phyloP scores from a whole-genome alignment of 2,329 filamentous ascomycete species.

The Thelonectria blattea region DNA sequence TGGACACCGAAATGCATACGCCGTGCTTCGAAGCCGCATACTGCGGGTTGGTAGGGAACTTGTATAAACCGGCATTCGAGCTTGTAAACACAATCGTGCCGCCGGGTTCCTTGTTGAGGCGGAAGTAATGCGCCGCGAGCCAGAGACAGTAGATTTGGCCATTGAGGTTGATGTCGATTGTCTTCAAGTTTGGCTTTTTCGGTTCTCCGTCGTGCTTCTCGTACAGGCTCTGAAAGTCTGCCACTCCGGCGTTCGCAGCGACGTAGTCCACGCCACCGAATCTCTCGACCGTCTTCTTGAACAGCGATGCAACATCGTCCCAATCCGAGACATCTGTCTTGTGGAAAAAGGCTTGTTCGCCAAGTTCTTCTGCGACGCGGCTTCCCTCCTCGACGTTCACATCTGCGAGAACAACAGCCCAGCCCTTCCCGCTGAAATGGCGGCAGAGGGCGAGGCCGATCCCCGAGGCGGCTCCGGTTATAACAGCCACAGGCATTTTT shows the following conservation, averaged over 20 bases:
- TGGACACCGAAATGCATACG: neutral
- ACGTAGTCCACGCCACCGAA: constrained; percentile 3
- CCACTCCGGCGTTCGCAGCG: constrained; percentile 10
- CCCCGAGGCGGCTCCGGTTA: constrained; percentile 39
- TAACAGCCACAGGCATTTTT: constrained; percentile 19
- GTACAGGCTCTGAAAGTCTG: constrained; percentile 11
- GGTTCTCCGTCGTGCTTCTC: constrained; percentile 6
- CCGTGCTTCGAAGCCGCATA: constrained; percentile 10
- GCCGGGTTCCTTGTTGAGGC: constrained; percentile 6
- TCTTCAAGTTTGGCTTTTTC: constrained; percentile 7
- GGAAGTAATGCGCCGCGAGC: constrained; percentile 9
- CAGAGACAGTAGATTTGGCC: constrained; percentile 6
- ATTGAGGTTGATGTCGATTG: constrained; percentile 10
- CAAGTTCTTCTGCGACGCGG: constrained; percentile 1
- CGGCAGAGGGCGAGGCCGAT: constrained; percentile 27
- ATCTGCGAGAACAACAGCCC: constrained; percentile 4
- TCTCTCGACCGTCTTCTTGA: constrained; percentile 9
- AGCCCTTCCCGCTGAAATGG: constrained; percentile 3
- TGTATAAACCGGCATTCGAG: constrained; percentile 11
- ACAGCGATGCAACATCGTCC: constrained; percentile 5
- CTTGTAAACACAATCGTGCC: constrained; percentile 8
- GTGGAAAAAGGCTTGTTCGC: constrained; percentile 11
- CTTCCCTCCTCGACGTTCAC: constrained; percentile 5
- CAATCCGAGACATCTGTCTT: constrained; percentile 14
- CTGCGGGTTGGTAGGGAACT: constrained; percentile 6